Evolutionary conservation across 441 rosid species (phyloP).

Genomic region (Aleurites moluccanus): DNA sequence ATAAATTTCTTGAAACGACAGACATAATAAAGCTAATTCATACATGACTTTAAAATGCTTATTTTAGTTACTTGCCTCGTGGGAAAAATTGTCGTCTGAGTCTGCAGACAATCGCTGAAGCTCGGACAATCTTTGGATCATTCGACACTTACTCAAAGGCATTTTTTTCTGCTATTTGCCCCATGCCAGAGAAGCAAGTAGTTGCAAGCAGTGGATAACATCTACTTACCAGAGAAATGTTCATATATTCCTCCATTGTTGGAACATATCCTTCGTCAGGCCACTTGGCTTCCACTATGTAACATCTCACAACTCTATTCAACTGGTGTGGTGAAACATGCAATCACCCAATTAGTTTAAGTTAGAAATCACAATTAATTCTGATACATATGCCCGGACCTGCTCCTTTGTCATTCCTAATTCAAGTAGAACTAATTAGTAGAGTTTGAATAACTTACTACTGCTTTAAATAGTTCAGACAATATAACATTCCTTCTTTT

Average conservation of each 20-base stretch:
- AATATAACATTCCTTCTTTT: slow-evolving; percentile 21
- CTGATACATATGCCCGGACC: no score
- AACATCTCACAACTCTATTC: background rate
- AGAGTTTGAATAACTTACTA: slow-evolving; percentile 3
- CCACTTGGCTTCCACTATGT: slow-evolving; percentile 24
- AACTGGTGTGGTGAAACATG: slow-evolving; percentile 1
- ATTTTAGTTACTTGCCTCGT: slow-evolving; percentile 25
- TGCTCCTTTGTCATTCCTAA: background rate
- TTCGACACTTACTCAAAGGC: slow-evolving; percentile 29
- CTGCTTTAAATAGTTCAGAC: slow-evolving; percentile 24
- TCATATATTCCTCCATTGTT: slow-evolving; percentile 32
- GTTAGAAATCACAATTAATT: no score
- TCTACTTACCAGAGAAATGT: background rate
- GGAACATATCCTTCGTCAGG: slow-evolving; percentile 13
- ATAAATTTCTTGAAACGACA: background rate
- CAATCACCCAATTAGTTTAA: no score
- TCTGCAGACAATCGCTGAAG: slow-evolving; percentile 27
- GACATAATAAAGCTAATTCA: no score
- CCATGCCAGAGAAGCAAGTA: slow-evolving; percentile 35
- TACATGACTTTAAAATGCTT: no score
- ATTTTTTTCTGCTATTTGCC: slow-evolving; percentile 25
- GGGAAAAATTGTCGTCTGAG: slow-evolving; percentile 35
- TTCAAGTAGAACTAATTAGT: no score
- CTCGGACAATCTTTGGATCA: slow-evolving; percentile 31
- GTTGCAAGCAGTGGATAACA: slow-evolving; percentile 22